Evolutionary conservation across 768 basidiomycete species (phyloP), one percentile per base, ranked within the genome.

Genomic region (Amanita muscaria): DNA sequence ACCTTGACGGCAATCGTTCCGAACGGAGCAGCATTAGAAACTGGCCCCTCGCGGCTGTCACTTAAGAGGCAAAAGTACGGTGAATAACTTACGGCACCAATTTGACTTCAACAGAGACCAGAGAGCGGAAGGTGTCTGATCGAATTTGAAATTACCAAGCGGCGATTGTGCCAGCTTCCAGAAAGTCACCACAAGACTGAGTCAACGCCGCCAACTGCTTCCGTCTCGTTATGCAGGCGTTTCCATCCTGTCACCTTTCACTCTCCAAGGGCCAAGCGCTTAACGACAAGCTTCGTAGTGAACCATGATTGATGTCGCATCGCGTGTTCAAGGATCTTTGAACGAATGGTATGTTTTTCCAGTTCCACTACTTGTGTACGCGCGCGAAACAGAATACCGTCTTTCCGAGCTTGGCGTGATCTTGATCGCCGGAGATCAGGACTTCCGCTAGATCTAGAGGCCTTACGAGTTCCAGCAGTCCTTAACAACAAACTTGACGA

Each of bases 111-210:
- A 25, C 23, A 34, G 33, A n/a, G 37, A 21, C 29, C 21, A 22
- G 15, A 32, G 30, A 11, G 34, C 23, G 24, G 34, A 19, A 16
- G 24, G 43, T 37, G 35, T 37, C 44, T 27, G 19, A 21, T n/a
- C 22, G 38, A 46, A 46, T 39, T 46, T 46, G 27, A 39, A 46
- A 46, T 22, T 39, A 18, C 37, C 29, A 39, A 46, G 19, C 44
- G 44, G 36, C 36, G 44, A 46, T 36, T 27, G 37, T n/a, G 22
- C 33, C n/a, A n/a, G 43, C 24, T 37, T 44, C 43, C 24, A 44
- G 34, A 35, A 44, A 44, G 43, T 22, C 15, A 19, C 24, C 23
- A 25, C 19, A 33, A 35, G 42, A 36, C 27, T 44, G 37, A 32
- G 35, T 36, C 25, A 37, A 34, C 32, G 32, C 41, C 41, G 43